Conservation (phyloP, 2,329 filamentous ascomycete species). For the Aphanocladium album region DNA sequence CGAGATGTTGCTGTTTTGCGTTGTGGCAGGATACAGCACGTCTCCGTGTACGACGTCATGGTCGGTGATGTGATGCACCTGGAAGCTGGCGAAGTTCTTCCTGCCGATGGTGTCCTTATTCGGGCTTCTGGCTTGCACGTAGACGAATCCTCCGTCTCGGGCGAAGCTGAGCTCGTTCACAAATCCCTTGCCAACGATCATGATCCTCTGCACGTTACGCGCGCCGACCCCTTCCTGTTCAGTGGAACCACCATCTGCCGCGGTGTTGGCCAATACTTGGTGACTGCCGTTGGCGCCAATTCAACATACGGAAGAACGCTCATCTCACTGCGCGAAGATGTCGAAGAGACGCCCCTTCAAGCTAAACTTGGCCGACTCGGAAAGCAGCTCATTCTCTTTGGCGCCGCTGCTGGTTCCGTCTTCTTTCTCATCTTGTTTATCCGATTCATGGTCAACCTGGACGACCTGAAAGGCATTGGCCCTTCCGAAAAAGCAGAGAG, state of each 20-base stretch:
- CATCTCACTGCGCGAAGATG: conserved; percentile 71
- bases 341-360: conserved; percentile 73
- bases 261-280: conserved; percentile 69
- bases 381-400: conserved; percentile 59
- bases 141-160: conserved; percentile 67
- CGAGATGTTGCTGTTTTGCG: conserved; percentile 68
- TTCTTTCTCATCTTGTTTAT: conserved; percentile 39
- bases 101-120: conserved; percentile 67
- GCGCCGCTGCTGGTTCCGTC: conserved; percentile 34
- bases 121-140: conserved; percentile 55
- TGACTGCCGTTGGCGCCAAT: conserved; percentile 68
- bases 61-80: conserved; percentile 70
- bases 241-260: conserved; percentile 74
- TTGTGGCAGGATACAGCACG: conserved; percentile 65
- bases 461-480: conserved; percentile 29
- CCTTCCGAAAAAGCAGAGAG: conserved; percentile 48
- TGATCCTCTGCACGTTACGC: conserved; percentile 45
- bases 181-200: conserved; percentile 58
- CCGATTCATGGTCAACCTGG: conserved; percentile 31
- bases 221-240: conserved; percentile 71
- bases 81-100: conserved; percentile 68
- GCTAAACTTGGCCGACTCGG: conserved; percentile 72
- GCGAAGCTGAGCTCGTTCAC: conserved; percentile 57
- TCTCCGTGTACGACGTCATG: conserved; percentile 65
- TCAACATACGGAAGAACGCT: conserved; percentile 73